These are phyloP conservation scores for Pleurotus eryngii DNA, from an alignment of 768 basidiomycete species.

Conservation along the genomic window DNA sequence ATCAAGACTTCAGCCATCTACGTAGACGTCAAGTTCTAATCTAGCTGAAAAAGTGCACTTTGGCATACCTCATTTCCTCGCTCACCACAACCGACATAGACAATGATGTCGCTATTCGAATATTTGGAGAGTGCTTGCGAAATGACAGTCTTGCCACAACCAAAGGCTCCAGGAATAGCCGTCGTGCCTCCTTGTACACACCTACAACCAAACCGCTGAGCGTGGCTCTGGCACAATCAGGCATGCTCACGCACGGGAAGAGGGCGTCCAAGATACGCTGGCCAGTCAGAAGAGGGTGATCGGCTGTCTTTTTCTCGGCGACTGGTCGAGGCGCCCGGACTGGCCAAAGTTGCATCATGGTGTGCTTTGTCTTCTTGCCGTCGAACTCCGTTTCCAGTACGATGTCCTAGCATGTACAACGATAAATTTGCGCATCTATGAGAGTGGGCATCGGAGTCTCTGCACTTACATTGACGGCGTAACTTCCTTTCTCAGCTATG, in stretches of 20 bases:
- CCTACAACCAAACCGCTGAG: conserved; percentile 29
- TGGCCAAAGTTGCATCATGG: conserved; percentile 98
- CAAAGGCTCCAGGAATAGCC: conserved; percentile 98
- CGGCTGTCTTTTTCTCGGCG: conserved; percentile 91
- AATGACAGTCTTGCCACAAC: conserved; percentile 98
- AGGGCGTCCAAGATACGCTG: conserved; percentile 96
- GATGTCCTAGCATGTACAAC: conserved; percentile 58
- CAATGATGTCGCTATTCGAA: conserved; percentile 98
- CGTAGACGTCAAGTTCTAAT: neutral
- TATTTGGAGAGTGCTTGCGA: conserved; percentile 97
- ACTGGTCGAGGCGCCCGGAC: conserved; percentile 96
- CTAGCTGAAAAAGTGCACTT: neutral
- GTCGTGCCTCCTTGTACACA: conserved; percentile 97
- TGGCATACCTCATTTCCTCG: conserved; percentile 86
- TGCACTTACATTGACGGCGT: conserved; percentile 78
- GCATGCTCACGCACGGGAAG: conserved; percentile 70
- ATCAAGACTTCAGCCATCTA: conserved; percentile 98
- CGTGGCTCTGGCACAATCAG: neutral
- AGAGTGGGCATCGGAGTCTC: too few species aligned
- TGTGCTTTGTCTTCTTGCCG: conserved; percentile 89
- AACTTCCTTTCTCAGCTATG: conserved; percentile 92
- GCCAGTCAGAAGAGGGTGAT: conserved; percentile 89
- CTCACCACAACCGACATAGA: conserved; percentile 99
- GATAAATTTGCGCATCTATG: too few species aligned
- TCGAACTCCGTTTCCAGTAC: conserved; percentile 98